Base-by-base conservation (phyloP, 371 early-diverging fungal genomes). In the Mortierella sp. region DNA sequence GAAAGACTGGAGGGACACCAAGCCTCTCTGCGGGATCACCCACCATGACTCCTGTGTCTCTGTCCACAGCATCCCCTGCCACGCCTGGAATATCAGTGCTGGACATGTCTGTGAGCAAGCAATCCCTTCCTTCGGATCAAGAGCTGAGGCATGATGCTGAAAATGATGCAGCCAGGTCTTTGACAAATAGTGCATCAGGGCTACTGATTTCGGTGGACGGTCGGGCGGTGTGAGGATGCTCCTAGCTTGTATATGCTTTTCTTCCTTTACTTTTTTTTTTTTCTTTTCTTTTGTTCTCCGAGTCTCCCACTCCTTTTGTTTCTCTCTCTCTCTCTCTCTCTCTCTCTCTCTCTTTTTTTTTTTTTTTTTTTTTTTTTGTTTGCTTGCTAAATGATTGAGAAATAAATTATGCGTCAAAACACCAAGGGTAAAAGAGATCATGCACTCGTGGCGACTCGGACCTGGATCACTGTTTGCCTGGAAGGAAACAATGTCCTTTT, bases 191-290 rank as follows among this genome's bases (percentile, higher is more conserved):
- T 3, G 16, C 62, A 9, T 47, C 75, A 1, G 75, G 75, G 7
- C 47, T 74, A 52, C 62, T 74, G 12, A 70, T 70, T n/a, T 67
- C 76, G 5, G 71, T 67, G 12, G 60, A 75, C n/a, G 75, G 70
- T 5, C 37, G 37, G 37, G 37, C 37, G 37, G 37, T 37, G 37
- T 37, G 37, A n/a, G n/a, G n/a, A 37, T 37, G 37, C 5, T 37
- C 9, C 37, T 37, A 9, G 9, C 9, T 37, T 37, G 37, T 37
- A 37, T 9, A 37, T 5, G 37, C 9, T 9, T 37, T 9, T 9
- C 9, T 37, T 9, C 37, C 9, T 37, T 37, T 3, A 3, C 37
- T 37, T 37, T 37, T 37, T 37, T 9, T 37, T 9, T 37, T 9
- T 37, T 37, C 9, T 5, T 9, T 9, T 37, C 9, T 37, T n/a